These are phyloP conservation scores for Cryptococcus amylolentus DNA, from an alignment of 1,284 basidiomycete species.

Conservation along the genomic window DNA sequence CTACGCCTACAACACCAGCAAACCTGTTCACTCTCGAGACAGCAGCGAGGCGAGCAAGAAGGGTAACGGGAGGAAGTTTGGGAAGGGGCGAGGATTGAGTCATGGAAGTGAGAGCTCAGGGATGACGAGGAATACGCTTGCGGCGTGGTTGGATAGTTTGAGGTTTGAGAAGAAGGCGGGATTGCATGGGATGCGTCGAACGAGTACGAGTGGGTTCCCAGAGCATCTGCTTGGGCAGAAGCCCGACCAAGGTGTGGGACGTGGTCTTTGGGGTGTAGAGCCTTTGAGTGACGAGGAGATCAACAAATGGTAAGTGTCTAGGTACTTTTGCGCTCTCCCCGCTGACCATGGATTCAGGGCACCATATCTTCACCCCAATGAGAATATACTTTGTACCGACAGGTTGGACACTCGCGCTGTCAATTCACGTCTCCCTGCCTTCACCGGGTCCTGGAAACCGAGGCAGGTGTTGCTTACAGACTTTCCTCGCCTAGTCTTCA, in stretches of 20 bases:
- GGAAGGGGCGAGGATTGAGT: constrained; percentile 23
- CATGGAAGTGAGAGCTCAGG: constrained; percentile 34
- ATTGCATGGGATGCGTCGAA: background rate
- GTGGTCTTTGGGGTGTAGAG: constrained; percentile 1
- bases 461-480: constrained; percentile 54
- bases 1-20: constrained; percentile 18
- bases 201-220: background rate
- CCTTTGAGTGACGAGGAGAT: no score
- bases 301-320: constrained; percentile 23
- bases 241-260: constrained; percentile 21
- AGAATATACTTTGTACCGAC: constrained; percentile 36
- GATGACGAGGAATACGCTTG: constrained; percentile 26
- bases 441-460: constrained; percentile 30
- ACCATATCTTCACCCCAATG: constrained; percentile 43
- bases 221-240: constrained; percentile 6
- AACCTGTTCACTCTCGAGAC: no score
- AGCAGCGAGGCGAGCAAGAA: constrained; percentile 12
- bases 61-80: background rate
- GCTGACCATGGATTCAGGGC: constrained; percentile 13
- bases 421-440: constrained; percentile 40
- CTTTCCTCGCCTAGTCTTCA: constrained; percentile 54
- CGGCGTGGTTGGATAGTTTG: constrained; percentile 39
- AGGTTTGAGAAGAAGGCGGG: constrained; percentile 17
- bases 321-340: no score
- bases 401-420: no score